Evolutionary conservation across 2,329 filamentous ascomycete genomes (phyloP).

Genomic region (Tetracladium maxilliforme): DNA sequence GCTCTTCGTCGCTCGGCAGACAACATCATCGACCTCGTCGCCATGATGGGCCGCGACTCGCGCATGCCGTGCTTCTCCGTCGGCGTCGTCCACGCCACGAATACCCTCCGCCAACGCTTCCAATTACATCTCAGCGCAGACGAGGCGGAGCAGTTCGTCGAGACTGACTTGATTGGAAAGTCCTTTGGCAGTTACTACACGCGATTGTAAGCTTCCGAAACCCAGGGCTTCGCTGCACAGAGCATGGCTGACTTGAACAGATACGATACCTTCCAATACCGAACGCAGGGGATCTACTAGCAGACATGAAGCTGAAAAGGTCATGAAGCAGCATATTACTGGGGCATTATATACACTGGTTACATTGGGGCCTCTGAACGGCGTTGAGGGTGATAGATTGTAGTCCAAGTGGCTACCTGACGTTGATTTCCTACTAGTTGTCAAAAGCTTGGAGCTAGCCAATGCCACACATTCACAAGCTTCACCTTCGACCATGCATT

Average conservation of each 20-base stretch:
- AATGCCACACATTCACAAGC: too few species aligned
- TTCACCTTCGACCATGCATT: too few species aligned
- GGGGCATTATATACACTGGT: slow-evolving; percentile 6
- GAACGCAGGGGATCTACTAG: slow-evolving; percentile 77
- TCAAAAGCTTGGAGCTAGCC: too few species aligned
- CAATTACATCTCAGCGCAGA: slow-evolving; percentile 72
- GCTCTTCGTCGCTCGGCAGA: slow-evolving; percentile 67
- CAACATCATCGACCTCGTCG: slow-evolving; percentile 66
- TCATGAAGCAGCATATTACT: slow-evolving; percentile 4
- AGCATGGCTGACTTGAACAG: slow-evolving; percentile 21
- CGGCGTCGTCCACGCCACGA: slow-evolving; percentile 57
- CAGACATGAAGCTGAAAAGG: slow-evolving; percentile 5
- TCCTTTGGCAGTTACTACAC: slow-evolving; percentile 80
- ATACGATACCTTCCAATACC: slow-evolving; percentile 78
- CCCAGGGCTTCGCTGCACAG: slow-evolving; percentile 1
- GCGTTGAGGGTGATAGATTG: too few species aligned
- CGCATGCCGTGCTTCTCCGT: slow-evolving; percentile 75
- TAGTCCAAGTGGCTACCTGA: slow-evolving; percentile 2
- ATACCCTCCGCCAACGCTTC: slow-evolving; percentile 57
- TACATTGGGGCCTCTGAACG: too few species aligned
- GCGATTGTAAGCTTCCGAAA: slow-evolving; percentile 45
- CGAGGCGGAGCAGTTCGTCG: slow-evolving; percentile 69
- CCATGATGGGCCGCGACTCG: slow-evolving; percentile 71
- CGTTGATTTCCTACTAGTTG: too few species aligned
- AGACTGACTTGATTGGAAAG: slow-evolving; percentile 66